Evolutionary conservation across 495 filamentous ascomycete genomes (phyloP).

Genomic region (Tuber calosporum): DNA sequence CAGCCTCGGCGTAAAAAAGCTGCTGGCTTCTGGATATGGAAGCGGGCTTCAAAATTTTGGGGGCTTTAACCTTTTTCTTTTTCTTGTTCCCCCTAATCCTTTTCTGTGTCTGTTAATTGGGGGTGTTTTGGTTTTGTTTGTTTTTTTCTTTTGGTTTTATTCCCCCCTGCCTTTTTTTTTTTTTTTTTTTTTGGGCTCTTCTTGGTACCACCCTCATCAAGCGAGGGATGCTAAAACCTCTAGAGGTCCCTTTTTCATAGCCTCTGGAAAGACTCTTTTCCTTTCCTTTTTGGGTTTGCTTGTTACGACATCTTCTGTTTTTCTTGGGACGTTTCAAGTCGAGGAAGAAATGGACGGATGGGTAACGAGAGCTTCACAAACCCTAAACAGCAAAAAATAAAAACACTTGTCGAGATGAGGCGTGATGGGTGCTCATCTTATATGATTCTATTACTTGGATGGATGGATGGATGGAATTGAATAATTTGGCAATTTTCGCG

Average conservation of each 20-base stretch:
- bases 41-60: not conserved
- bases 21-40: not conserved
- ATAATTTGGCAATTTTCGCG: not conserved
- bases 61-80: not conserved
- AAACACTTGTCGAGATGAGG: not conserved
- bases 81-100: not conserved
- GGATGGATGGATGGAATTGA: not conserved
- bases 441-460: not conserved
- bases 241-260: not conserved
- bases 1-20: not conserved
- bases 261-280: not conserved
- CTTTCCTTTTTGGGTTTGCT: not conserved
- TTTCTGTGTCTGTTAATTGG: not conserved
- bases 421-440: not conserved
- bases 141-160: not conserved
- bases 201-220: not conserved
- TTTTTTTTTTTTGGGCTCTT: slow-evolving; percentile 3
- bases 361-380: not conserved
- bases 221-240: not conserved
- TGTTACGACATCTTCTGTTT: not conserved
- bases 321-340: not conserved
- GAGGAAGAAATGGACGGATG: not conserved
- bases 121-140: not conserved
- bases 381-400: not conserved
- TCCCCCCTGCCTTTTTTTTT: too few species aligned